Conservation (phyloP, 2,329 filamentous ascomycete genomes). For the Aphanoascus verrucosus region DNA sequence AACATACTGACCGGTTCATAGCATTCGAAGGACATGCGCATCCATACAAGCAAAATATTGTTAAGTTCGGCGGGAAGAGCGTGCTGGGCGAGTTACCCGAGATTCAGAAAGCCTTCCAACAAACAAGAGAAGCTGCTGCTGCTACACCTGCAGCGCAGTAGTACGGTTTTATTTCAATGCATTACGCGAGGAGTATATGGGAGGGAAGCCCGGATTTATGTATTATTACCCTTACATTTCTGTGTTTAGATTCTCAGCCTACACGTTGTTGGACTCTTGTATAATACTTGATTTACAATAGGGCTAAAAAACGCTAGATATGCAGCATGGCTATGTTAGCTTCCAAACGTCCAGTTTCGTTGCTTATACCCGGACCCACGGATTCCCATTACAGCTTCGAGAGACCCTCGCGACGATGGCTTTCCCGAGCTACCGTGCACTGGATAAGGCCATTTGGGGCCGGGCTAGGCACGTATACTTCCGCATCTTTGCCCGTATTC, state of each 20-base stretch:
- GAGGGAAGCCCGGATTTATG: not conserved
- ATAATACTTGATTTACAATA: slow-evolving; percentile 6
- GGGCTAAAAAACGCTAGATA: not conserved
- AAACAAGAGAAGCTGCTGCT: slow-evolving; percentile 20
- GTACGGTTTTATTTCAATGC: slow-evolving; percentile 3
- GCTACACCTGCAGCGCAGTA: slow-evolving; percentile 7
- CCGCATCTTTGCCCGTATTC: slow-evolving; percentile 91
- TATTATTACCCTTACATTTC: slow-evolving; percentile 5
- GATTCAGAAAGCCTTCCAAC: slow-evolving; percentile 30
- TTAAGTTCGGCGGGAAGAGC: slow-evolving; percentile 56
- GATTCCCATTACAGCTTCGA: slow-evolving; percentile 10
- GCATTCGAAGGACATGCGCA: slow-evolving; percentile 88
- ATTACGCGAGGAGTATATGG: slow-evolving; percentile 6
- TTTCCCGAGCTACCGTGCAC: slow-evolving; percentile 57
- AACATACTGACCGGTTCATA: slow-evolving; percentile 20
- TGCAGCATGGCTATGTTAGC: not conserved
- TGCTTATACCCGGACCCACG: not conserved
- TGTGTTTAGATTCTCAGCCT: not conserved
- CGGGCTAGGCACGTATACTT: slow-evolving; percentile 88
- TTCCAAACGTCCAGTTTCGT: not conserved
- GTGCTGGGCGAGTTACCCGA: slow-evolving; percentile 25
- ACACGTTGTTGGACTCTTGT: not conserved
- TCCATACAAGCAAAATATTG: slow-evolving; percentile 80
- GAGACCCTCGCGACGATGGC: not conserved
- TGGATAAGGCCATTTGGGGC: slow-evolving; percentile 93